Conservation (phyloP, 805 yeast species). For the Teunomyces stri region DNA sequence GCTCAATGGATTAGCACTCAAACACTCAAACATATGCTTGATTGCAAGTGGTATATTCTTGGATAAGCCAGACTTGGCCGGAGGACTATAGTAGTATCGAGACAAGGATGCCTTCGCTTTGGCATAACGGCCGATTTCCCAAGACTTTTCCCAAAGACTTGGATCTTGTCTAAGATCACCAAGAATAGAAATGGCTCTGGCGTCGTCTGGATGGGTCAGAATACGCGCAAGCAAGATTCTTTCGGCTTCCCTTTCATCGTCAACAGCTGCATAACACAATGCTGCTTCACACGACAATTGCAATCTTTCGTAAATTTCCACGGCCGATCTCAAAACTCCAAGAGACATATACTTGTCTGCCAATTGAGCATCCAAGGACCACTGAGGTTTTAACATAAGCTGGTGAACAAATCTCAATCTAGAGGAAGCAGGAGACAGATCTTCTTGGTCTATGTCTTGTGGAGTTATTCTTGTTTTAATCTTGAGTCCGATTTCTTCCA, state of each 20-base stretch:
- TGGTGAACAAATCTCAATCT: slow-evolving; percentile 71
- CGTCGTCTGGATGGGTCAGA: slow-evolving; percentile 61
- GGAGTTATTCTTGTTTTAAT: slow-evolving; percentile 55
- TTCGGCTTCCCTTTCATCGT: slow-evolving; percentile 66
- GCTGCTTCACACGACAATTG: slow-evolving; percentile 81
- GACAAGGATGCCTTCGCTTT: slow-evolving; percentile 85
- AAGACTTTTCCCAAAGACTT: slow-evolving; percentile 72
- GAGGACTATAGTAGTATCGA: slow-evolving; percentile 66
- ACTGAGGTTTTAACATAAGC: slow-evolving; percentile 74
- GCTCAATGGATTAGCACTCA: slow-evolving; percentile 68
- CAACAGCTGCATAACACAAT: slow-evolving; percentile 83
- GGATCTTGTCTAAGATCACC: slow-evolving; percentile 87
- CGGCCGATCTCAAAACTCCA: slow-evolving; percentile 82
- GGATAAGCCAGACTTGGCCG: slow-evolving; percentile 48
- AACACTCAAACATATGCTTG: slow-evolving; percentile 69
- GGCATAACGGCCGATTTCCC: slow-evolving; percentile 81
- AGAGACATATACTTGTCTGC: slow-evolving; percentile 86
- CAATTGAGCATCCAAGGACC: slow-evolving; percentile 77
- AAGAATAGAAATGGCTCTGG: slow-evolving; percentile 75
- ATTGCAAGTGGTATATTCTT: slow-evolving; percentile 56
- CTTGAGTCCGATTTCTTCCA: slow-evolving; percentile 79
- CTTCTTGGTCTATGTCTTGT: slow-evolving; percentile 28
- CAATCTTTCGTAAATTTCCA: slow-evolving; percentile 82
- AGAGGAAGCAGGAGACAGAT: slow-evolving; percentile 40
- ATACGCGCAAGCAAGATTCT: slow-evolving; percentile 55